Conservation (phyloP, 805 yeast species). For the Kuraishia floccosa region DNA sequence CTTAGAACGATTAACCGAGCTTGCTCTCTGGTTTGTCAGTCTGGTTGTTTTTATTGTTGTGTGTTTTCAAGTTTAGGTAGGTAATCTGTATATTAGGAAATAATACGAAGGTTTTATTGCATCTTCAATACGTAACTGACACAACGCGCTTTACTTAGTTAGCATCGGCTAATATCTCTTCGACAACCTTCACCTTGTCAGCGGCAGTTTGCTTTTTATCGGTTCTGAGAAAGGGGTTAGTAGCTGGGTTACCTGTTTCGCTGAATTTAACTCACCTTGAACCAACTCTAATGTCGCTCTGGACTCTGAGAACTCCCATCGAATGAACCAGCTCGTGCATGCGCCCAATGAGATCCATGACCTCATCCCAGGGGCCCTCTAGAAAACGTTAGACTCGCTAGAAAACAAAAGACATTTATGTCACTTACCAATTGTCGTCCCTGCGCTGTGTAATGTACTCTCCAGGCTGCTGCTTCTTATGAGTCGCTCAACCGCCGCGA, state of each 20-base stretch:
- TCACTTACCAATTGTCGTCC: slow-evolving; percentile 54
- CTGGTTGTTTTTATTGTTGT: not conserved
- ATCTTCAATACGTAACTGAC: not conserved
- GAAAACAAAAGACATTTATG: not conserved
- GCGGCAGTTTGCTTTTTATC: slow-evolving; percentile 65
- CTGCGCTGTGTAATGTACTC: slow-evolving; percentile 79
- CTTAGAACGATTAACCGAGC: slow-evolving; percentile 26
- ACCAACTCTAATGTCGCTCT: slow-evolving; percentile 80
- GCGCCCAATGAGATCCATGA: slow-evolving; percentile 66
- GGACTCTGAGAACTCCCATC: slow-evolving; percentile 67
- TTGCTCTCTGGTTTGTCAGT: slow-evolving; percentile 62
- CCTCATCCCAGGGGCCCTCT: slow-evolving; percentile 90
- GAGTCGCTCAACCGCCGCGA: slow-evolving; percentile 55
- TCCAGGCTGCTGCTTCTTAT: slow-evolving; percentile 53
- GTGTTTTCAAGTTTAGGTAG: not conserved
- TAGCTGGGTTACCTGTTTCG: no score
- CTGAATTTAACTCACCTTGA: slow-evolving; percentile 33
- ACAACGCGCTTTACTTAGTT: not conserved
- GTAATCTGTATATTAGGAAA: slow-evolving; percentile 2
- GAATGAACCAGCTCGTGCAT: slow-evolving; percentile 65
- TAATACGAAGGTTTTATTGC: not conserved
- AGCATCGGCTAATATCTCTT: slow-evolving; percentile 26
- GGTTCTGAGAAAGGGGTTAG: slow-evolving; percentile 26
- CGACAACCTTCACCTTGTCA: slow-evolving; percentile 61
- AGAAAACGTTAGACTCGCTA: slow-evolving; percentile 4